These are phyloP conservation scores for Candida caryicola DNA, from an alignment of 805 yeast species.

Conservation along the genomic window DNA sequence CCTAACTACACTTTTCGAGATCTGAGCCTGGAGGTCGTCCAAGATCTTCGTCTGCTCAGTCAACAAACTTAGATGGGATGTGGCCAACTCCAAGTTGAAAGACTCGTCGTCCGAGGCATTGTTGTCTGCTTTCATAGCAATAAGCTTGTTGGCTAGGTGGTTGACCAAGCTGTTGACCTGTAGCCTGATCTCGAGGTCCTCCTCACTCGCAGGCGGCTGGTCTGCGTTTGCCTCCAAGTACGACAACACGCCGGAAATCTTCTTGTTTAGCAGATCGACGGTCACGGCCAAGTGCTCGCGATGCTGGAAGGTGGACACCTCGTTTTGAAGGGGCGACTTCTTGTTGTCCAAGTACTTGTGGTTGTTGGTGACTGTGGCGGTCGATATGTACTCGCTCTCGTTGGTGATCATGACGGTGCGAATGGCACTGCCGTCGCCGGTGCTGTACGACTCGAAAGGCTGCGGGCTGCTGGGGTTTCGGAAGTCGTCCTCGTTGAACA, in stretches of 20 bases:
- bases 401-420: slow-evolving; percentile 21
- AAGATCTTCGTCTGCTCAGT: slow-evolving; percentile 28
- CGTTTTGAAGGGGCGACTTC: slow-evolving; percentile 5
- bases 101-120: slow-evolving; percentile 6
- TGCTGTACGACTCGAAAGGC: not conserved
- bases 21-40: slow-evolving; percentile 18
- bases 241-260: slow-evolving; percentile 20
- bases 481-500: slow-evolving; percentile 3
- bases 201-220: slow-evolving; percentile 1
- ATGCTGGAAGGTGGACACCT: slow-evolving; percentile 7
- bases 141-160: slow-evolving; percentile 25
- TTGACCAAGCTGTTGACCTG: slow-evolving; percentile 23
- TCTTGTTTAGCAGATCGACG: slow-evolving; percentile 21
- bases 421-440: slow-evolving; percentile 3
- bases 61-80: slow-evolving; percentile 29
- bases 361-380: slow-evolving; percentile 29
- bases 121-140: slow-evolving; percentile 12
- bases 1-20: slow-evolving; percentile 12
- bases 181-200: slow-evolving; percentile 11
- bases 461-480: not conserved
- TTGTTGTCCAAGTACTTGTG: slow-evolving; percentile 20
- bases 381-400: slow-evolving; percentile 32
- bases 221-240: slow-evolving; percentile 10
- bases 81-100: slow-evolving; percentile 14
- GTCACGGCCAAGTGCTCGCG: slow-evolving; percentile 13